Evolutionary conservation across 1,139 yeast genomes (phyloP), one percentile per base, ranked within the genome.

Genomic region (Pichia sp.): DNA sequence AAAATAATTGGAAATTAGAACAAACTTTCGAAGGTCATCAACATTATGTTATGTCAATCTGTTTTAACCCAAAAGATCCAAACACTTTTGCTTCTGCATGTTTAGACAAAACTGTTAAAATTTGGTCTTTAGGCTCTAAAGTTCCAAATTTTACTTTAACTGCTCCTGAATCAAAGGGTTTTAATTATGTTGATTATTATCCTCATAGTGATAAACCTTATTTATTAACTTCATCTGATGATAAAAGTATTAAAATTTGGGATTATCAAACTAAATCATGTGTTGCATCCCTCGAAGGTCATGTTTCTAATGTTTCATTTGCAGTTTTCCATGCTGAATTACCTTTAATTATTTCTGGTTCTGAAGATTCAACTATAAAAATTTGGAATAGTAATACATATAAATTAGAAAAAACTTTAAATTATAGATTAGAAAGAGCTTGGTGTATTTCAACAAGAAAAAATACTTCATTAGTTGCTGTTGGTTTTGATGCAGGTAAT

Each of bases 141-240:
- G 77, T 78, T 36, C 96, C 98, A 52, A 92, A 92, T 69, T 89
- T 86, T 72, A 90, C 98, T 2, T 75, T 94, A 64, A 75, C 79
- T 42, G 96, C 97, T 6, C 97, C 92, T 62, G 96, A 87, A 58
- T 78, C 87, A 47, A 87, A 86, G 64, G 97, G 97, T 55, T 97
- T 89, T 56, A 94, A 94, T 68, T 92, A 78, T 67, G 97, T 92
- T 53, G 97, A 90, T 66, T 92, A 90, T 69, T 92, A 92, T 66
- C 98, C 98, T 28, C 90, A 87, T 60, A 86, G 95, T 50, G 99
- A 92, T 71, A 92, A 92, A 69, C 98, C 98, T 43, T 92, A 92
- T 67, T 73, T 92, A 61, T 83, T 92, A 58, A 90, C 98, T 3
- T 75, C 96, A 10, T 86, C 96, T 31, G 98, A 94, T 69, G 98